Base-by-base conservation (phyloP, 163 green algal species). In the Scenedesmus sp. region DNA sequence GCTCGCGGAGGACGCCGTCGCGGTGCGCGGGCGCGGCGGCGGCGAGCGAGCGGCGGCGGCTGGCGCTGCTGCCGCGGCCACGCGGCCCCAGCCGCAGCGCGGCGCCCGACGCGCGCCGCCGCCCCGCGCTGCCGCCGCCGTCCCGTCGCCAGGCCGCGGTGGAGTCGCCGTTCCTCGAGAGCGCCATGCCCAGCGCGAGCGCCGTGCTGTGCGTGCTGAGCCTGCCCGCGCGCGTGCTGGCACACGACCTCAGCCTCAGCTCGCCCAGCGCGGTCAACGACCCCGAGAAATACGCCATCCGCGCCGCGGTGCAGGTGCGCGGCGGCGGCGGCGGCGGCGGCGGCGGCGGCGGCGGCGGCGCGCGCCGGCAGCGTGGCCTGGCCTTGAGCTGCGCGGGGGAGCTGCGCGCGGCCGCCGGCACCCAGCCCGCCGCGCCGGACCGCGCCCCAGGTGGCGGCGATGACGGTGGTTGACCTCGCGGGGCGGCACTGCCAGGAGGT, bases 151-250 rank as follows among this genome's bases (percentile, higher is more conserved):
- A 87, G 36, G 92, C 91, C 0, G 92, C 92, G 1, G 80, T 85
- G 11, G 89, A 95, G 58, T 94, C 88, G 15, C 92, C 92, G 2
- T 97, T 97, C 71, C 74, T 97, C 17, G 92, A 96, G 20, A 71
- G 76, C 13, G 78, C 84, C 3, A 70, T 93, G 44, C 67, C 56
- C 9, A 39, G 34, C 28, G 85, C 89, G 22, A 82, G 42, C 20
- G 88, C 81, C n/a, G 87, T 94, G 70, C 86, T 97, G 64, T 95
- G 90, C 75, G 89, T 92, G 73, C 83, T 96, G 69, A 84, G 62
- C 29, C 84, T 96, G 74, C 91, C 92, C 18, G 70, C 51, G 20
- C 69, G 62, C 20, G 63, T 85, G 39, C 53, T 88, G 65, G 78
- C 77, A 34, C 75, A 83, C 50, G 63, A 75, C 42, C 44, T 83